A percentile compares a stretch with the other conserved stretches of the same genome.
Conservation (phyloP, 495 filamentous ascomycete species). For the Aeminium ludgeri region DNA sequence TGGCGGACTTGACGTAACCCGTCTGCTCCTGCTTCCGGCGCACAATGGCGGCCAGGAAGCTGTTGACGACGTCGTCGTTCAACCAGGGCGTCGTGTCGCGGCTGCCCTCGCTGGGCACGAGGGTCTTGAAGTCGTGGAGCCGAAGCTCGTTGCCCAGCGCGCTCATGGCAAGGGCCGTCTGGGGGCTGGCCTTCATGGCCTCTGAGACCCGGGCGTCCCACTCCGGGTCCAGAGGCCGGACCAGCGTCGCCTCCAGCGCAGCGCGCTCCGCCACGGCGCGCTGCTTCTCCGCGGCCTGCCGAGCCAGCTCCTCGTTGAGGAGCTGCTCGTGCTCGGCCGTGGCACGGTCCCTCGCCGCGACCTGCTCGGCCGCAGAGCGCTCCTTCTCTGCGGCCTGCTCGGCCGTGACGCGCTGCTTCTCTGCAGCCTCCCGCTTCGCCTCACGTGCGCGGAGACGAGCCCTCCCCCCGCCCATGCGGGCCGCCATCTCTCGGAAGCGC, state of each 20-base stretch:
- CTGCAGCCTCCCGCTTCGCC: no score
- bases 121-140: constrained; percentile 42
- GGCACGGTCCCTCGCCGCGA: no score
- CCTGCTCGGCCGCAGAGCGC: no score
- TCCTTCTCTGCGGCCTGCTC: no score
- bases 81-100: constrained; percentile 38
- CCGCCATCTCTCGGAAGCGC: no score
- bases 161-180: constrained; percentile 24
- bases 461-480: no score
- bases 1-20: constrained; percentile 4
- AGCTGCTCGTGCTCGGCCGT: not conserved
- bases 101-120: constrained; percentile 26
- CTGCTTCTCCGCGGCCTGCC: constrained; percentile 12
- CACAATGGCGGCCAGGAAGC: constrained; percentile 43
- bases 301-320: not conserved
- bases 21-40: constrained; percentile 37
- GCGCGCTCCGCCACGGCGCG: constrained; percentile 11
- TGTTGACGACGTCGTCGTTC: constrained; percentile 69
- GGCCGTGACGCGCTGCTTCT: no score
- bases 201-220: constrained; percentile 30
- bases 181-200: constrained; percentile 18
- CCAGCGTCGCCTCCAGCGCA: constrained; percentile 5
- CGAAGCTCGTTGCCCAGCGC: constrained; percentile 38
- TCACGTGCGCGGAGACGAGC: no score
- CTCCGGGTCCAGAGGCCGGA: constrained; percentile 29